A percentile compares a stretch with the other conserved stretches of the same genome.
These are phyloP conservation scores for Pestalotiopsis sp. DNA, from an alignment of 2,329 filamentous ascomycete species.

Conservation along the genomic window DNA sequence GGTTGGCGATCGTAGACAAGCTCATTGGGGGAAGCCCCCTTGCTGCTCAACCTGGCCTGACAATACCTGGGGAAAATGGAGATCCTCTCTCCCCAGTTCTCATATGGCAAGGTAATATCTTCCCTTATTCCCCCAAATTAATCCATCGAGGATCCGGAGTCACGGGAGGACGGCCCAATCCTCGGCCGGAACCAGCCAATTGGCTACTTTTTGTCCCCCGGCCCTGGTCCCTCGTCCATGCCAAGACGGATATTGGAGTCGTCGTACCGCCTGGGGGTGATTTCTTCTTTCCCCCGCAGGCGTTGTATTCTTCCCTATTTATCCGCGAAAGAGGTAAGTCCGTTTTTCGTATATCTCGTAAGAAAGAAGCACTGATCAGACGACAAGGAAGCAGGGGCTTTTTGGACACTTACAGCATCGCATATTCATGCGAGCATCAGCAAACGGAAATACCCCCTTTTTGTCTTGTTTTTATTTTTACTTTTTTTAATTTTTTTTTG, in stretches of 20 bases:
- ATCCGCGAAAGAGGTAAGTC: not conserved
- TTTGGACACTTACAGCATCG: not conserved
- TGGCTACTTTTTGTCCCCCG: not conserved
- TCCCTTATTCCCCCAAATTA: not conserved
- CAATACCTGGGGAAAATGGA: not conserved
- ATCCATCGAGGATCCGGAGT: not conserved
- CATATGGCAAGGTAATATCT: too few relatives aligned
- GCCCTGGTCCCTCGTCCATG: not conserved
- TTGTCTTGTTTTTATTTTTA: too few relatives aligned
- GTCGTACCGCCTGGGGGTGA: not conserved
- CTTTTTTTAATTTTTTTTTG: too few relatives aligned
- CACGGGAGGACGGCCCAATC: constrained; percentile 1
- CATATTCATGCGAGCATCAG: not conserved
- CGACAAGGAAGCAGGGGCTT: not conserved
- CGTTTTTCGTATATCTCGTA: not conserved
- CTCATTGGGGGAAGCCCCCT: not conserved
- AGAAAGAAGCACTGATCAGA: not conserved
- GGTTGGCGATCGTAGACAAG: not conserved
- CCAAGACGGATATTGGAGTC: constrained; percentile 12
- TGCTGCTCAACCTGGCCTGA: not conserved
- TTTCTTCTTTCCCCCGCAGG: constrained; percentile 1
- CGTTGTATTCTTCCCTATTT: not conserved
- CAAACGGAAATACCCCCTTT: not conserved
- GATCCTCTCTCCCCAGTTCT: not conserved
- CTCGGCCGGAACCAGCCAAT: constrained; percentile 1